Base-by-base conservation (phyloP, 768 basidiomycete genomes). In the Kwoniella shandongensis region DNA sequence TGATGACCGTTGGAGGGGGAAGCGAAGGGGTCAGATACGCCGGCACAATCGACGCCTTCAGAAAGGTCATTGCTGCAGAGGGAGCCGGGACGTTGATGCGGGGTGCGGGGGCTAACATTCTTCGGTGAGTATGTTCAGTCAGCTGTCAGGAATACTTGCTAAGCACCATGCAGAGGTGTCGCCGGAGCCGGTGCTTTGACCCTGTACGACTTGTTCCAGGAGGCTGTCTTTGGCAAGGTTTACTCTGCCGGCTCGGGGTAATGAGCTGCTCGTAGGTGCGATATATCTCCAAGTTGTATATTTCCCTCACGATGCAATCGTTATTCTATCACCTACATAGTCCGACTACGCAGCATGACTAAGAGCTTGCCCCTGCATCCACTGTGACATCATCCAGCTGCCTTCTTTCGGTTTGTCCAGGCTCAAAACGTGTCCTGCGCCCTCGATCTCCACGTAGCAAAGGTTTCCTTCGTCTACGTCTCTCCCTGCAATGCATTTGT, bases 1-100 rank as follows among this genome's bases (percentile, higher is more conserved):
- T 81, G 81, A 81, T 81, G 80, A 79, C 79, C 13, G 78, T 77
- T 0, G 80, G 79, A 26, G 56, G 50, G 26, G 50, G 49, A 39
- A 26, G 13, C 39, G 76, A 79, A 57, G 73, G n/a, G 76, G 77
- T 78, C 32, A 74, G 51, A n/a, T 81, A 80, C 63, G 79, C 71
- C 44, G 73, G 73, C 23, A 79, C 77, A 55, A 56, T 80, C 18
- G 78, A 81, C 30, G 80, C 80, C 8, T 74, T 69, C 15, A 69
- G 65, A 49, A 74, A 81, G 50, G 80, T 81, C 25, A 62, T 78
- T 12, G 77, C 69, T n/a, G 80, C 77, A 49, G 80, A 81, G 60
- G 80, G 80, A 2, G 48, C 54, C 18, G 78, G 67, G 49, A 64
- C 79, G 0, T 63, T 81, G 29, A 80, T 81, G 59, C 32, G 57